These are phyloP conservation scores for Cadophora sp. DNA, from an alignment of 2,329 filamentous ascomycete genomes.

Conservation along the genomic window DNA sequence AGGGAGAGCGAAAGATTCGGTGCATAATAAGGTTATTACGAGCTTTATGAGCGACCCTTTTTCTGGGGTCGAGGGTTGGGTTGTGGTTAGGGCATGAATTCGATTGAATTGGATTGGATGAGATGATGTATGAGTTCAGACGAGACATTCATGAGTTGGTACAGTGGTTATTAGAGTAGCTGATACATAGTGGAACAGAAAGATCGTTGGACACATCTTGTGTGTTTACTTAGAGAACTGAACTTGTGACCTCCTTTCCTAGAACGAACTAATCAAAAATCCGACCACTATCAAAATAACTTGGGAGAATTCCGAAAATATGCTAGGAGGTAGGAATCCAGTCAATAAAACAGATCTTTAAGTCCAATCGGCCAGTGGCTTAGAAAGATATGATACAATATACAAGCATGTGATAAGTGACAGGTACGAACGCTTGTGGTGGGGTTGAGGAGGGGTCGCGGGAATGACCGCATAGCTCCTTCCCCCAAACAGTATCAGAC, in stretches of 20 bases:
- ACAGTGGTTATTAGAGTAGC: neutral
- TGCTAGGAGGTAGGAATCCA: too few species aligned
- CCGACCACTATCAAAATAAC: neutral
- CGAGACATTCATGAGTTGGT: conserved; percentile 10
- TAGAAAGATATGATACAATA: neutral
- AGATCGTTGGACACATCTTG: neutral
- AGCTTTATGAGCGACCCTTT: conserved; percentile 30
- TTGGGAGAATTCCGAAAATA: too few species aligned
- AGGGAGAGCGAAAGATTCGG: conserved; percentile 12
- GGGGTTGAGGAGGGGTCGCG: conserved; percentile 16
- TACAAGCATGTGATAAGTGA: neutral
- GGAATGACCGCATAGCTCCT: neutral
- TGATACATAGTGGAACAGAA: conserved; percentile 3
- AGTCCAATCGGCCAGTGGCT: too few species aligned
- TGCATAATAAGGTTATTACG: conserved; percentile 37
- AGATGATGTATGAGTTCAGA: conserved; percentile 16
- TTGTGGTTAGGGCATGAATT: neutral
- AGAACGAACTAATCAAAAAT: neutral
- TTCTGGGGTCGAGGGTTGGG: neutral
- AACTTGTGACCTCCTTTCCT: neutral
- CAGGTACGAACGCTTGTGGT: neutral
- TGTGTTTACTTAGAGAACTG: neutral
- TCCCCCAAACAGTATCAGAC: neutral
- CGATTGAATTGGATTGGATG: conserved; percentile 12
- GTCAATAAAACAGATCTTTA: too few species aligned